These are phyloP conservation scores for Amesomyces nigricolor DNA, from an alignment of 2,329 filamentous ascomycete genomes.

Conservation along the genomic window DNA sequence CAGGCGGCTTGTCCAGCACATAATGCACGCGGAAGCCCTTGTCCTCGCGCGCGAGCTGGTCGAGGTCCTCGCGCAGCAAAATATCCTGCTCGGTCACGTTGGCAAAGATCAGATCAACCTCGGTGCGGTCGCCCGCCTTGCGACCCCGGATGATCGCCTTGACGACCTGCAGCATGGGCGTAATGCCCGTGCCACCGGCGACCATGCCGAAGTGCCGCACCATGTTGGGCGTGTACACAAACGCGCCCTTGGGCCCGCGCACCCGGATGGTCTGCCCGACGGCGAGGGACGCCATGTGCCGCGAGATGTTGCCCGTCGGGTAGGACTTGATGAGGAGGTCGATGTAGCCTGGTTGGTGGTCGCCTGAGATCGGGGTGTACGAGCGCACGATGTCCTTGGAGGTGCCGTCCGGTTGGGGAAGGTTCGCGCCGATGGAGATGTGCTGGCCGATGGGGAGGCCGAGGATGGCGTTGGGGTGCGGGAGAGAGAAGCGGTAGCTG, in stretches of 20 bases:
- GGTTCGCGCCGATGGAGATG: slow-evolving; percentile 85
- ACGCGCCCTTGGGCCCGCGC: slow-evolving; percentile 91
- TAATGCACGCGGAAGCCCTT: slow-evolving; percentile 83
- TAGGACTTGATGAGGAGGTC: slow-evolving; percentile 98
- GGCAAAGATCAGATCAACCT: slow-evolving; percentile 93
- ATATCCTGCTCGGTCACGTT: slow-evolving; percentile 94
- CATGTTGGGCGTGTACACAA: slow-evolving; percentile 97
- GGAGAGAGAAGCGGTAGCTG: slow-evolving; percentile 88
- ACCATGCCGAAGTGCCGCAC: slow-evolving; percentile 96
- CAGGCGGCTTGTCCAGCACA: slow-evolving; percentile 91
- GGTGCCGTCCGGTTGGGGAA: slow-evolving; percentile 61
- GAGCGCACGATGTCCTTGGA: slow-evolving; percentile 82
- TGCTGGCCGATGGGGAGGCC: slow-evolving; percentile 98
- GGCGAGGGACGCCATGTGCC: slow-evolving; percentile 75
- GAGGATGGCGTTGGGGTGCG: slow-evolving; percentile 70
- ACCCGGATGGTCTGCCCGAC: slow-evolving; percentile 87
- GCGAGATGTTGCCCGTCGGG: slow-evolving; percentile 94
- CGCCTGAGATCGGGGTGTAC: slow-evolving; percentile 87
- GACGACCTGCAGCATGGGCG: slow-evolving; percentile 95
- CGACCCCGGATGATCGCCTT: slow-evolving; percentile 82
- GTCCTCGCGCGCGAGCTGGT: slow-evolving; percentile 71
- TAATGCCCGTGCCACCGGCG: slow-evolving; percentile 94
- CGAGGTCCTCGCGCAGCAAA: slow-evolving; percentile 85
- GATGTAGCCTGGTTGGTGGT: slow-evolving; percentile 85
- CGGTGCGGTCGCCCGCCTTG: slow-evolving; percentile 71